phyloP scores from a whole-genome alignment of 169 alveolate genomes.

The Pseudocohnilembus persalinus region DNA sequence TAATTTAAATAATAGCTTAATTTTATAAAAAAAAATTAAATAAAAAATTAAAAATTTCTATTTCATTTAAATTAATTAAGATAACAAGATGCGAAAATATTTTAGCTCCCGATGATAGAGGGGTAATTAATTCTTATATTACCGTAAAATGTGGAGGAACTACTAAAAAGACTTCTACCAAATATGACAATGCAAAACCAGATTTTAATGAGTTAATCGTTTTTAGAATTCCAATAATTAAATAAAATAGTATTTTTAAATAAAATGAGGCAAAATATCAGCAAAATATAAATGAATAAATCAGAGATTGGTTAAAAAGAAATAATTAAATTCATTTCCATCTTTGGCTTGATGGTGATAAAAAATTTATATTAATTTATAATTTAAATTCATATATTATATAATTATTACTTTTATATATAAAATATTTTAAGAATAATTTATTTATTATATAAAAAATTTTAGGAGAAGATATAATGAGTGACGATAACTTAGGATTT shows the following conservation, averaged over 20 bases:
- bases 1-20: neutral
- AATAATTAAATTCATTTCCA: slow-evolving; percentile 54
- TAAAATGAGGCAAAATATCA: slow-evolving; percentile 25
- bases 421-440: slow-evolving; percentile 46
- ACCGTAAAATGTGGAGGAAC: slow-evolving; percentile 70
- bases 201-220: slow-evolving; percentile 59
- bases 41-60: no score
- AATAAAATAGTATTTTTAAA: slow-evolving; percentile 29
- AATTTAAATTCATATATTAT: no score
- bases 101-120: slow-evolving; percentile 66
- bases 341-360: slow-evolving; percentile 68
- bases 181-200: slow-evolving; percentile 49
- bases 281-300: slow-evolving; percentile 14
- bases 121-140: slow-evolving; percentile 57
- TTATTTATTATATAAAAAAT: no score
- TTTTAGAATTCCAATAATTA: slow-evolving; percentile 58
- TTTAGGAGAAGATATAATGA: slow-evolving; percentile 33
- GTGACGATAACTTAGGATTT: slow-evolving; percentile 43
- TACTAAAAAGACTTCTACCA: slow-evolving; percentile 57
- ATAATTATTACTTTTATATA: slow-evolving; percentile 26
- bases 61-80: slow-evolving; percentile 2
- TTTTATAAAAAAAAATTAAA: neutral
- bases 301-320: slow-evolving; percentile 64
- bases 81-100: slow-evolving; percentile 56
- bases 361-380: no score